Conservation (phyloP, 169 alveolate genomes). For the Eimeria brunetti region DNA sequence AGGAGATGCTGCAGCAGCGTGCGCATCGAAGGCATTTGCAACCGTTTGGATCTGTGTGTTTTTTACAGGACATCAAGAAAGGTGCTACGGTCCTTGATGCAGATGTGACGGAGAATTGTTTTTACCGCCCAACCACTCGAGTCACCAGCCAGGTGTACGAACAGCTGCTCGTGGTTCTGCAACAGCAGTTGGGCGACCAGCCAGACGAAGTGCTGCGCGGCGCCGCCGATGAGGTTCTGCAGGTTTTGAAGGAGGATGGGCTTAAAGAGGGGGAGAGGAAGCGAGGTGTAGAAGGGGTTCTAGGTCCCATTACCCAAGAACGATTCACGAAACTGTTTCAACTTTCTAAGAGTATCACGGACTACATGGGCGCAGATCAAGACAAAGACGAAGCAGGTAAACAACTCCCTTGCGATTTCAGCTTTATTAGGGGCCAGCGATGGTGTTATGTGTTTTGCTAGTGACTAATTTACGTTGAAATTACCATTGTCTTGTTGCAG, state of each 20-base stretch:
- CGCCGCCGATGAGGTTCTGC: slow-evolving; percentile 96
- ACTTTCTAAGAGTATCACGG: slow-evolving; percentile 81
- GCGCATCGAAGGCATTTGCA: background rate
- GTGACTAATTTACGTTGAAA: background rate
- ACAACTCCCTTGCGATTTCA: background rate
- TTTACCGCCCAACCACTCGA: slow-evolving; percentile 95
- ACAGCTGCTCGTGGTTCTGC: slow-evolving; percentile 91
- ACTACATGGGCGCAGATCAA: slow-evolving; percentile 75
- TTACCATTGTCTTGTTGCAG: background rate
- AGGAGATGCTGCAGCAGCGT: background rate
- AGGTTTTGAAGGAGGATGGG: slow-evolving; percentile 91
- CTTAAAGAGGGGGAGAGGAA: slow-evolving; percentile 79
- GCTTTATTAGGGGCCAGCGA: background rate
- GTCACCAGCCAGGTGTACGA: slow-evolving; percentile 94
- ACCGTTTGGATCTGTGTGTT: background rate
- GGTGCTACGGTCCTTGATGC: slow-evolving; percentile 92
- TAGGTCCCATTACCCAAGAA: slow-evolving; percentile 79
- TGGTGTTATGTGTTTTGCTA: background rate
- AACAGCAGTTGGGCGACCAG: slow-evolving; percentile 94
- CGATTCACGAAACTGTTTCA: slow-evolving; percentile 66
- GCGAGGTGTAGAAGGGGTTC: slow-evolving; percentile 79
- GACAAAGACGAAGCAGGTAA: slow-evolving; percentile 69
- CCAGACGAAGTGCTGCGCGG: slow-evolving; percentile 94
- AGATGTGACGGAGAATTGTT: slow-evolving; percentile 89
- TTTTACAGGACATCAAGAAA: slow-evolving; percentile 84